Conservation (phyloP, 2,329 filamentous ascomycete species). For the Fusarium sp. region DNA sequence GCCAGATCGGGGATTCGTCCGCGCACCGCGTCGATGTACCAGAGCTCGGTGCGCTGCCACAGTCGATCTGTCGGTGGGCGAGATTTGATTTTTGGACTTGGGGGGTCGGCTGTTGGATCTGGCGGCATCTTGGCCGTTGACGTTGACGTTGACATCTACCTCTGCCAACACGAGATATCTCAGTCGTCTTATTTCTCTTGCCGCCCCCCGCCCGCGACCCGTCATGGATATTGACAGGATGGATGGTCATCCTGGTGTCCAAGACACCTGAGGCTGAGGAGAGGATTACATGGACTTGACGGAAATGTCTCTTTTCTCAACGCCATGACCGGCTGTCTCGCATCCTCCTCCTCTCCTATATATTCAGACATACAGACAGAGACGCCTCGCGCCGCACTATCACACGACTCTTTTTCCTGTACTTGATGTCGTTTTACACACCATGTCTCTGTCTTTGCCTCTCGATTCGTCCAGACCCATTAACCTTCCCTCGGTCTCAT, state of each 20-base stretch:
- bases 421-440: conserved; percentile 45
- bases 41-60: not conserved
- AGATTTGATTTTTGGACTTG: not conserved
- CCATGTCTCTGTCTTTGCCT: conserved; percentile 41
- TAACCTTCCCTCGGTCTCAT: conserved; percentile 12
- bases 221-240: not conserved
- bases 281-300: not conserved
- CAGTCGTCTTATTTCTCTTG: conserved; percentile 26
- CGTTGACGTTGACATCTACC: not conserved
- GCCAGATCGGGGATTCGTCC: conserved; percentile 10
- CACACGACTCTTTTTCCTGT: conserved; percentile 28
- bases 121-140: not conserved
- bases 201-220: conserved; percentile 5
- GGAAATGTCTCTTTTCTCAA: not conserved
- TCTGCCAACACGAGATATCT: conserved; percentile 14
- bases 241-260: not conserved
- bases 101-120: not conserved
- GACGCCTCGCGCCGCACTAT: conserved; percentile 24
- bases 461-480: conserved; percentile 35
- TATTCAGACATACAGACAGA: not conserved
- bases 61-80: not conserved
- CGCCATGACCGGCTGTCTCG: not conserved
- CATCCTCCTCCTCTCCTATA: not conserved
- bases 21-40: conserved; percentile 14
- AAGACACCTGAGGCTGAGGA: not conserved